These are phyloP conservation scores for Penstemon eatonii DNA, from an alignment of 257 asterid species.

Conservation along the genomic window DNA sequence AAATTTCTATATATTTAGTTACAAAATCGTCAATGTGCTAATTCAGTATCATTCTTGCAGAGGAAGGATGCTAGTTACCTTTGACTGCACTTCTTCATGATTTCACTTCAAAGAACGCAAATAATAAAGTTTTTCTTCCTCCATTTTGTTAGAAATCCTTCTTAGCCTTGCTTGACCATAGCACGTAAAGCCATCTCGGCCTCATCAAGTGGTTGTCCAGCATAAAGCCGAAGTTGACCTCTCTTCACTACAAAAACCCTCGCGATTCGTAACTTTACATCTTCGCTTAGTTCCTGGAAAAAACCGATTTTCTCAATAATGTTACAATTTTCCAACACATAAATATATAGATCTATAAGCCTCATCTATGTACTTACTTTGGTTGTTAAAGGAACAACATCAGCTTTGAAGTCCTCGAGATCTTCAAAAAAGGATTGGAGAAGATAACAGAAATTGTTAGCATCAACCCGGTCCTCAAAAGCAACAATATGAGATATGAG, in stretches of 20 bases:
- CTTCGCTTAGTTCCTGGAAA: slow-evolving; percentile 66
- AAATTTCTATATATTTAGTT: too few species aligned
- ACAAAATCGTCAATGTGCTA: too few species aligned
- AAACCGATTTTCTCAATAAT: slow-evolving; percentile 7
- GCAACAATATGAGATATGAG: slow-evolving; percentile 60
- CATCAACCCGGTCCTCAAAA: slow-evolving; percentile 82
- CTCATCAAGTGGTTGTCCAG: slow-evolving; percentile 82
- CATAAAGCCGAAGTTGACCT: slow-evolving; percentile 80
- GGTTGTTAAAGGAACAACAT: slow-evolving; percentile 65
- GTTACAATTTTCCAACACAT: not conserved
- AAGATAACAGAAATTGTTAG: slow-evolving; percentile 72
- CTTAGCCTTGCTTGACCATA: slow-evolving; percentile 40
- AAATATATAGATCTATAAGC: not conserved
- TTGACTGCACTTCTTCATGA: too few species aligned
- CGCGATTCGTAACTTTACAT: slow-evolving; percentile 36
- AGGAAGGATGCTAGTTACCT: too few species aligned
- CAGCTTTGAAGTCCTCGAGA: slow-evolving; percentile 61
- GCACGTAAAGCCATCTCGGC: slow-evolving; percentile 74
- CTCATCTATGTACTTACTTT: slow-evolving; percentile 46
- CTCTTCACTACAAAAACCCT: slow-evolving; percentile 68
- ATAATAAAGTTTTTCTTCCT: too few species aligned
- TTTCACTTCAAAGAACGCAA: too few species aligned
- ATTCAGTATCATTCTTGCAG: too few species aligned
- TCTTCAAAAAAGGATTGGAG: slow-evolving; percentile 68
- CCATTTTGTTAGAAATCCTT: too few species aligned